Base-by-base conservation (phyloP, 805 yeast species). In the Hanseniaspora hatyaiensis region DNA sequence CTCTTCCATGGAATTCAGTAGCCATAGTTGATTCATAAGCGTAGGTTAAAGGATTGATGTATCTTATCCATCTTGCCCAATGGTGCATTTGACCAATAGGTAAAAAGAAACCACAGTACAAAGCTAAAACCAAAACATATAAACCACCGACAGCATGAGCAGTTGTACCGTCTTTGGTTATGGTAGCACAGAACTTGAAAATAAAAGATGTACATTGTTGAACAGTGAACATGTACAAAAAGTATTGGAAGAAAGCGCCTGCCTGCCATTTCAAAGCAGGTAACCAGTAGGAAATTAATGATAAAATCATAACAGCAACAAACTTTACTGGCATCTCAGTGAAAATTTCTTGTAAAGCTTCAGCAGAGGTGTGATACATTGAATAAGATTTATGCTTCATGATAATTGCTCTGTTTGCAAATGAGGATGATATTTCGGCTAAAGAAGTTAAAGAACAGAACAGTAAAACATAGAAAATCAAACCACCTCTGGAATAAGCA, bases 371-470 rank as follows among this genome's bases (percentile, higher is more conserved):
- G 51, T 78, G 73, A 59, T 74, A 77, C 64, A 79, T 65, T 13
- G 80, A 74, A 54, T 75, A 78, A 23, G 78, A 70, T 56, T 73
- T 73, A 56, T 79, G 86, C 58, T 78, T 79, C 54, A 74, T 77
- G 50, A 77, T 68, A 54, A 78, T 76, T 24, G 80, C 76, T 64
- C 82, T 74, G 49, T 73, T 73, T 51, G 74, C 74, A 55, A 75
- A 79, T 49, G 78, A 64, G 8, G 72, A 61, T 56, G 78, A 69
- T 50, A 78, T 74, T 63, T 77, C 84, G 55, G 81, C 77, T 50
- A 78, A 62, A 9, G 80, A 71, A 46, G 80, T 71, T 54, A 78
- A 69, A 37, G 79, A 76, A 60, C 74, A 77, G 54, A 72, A 78
- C 47, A 79, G 65, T 41, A 77, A 68, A 32, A 78, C 73, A 57